Evolutionary conservation across 306 rosid species (phyloP), one percentile per base, ranked within the genome.

Genomic region (Castanea crenata): DNA sequence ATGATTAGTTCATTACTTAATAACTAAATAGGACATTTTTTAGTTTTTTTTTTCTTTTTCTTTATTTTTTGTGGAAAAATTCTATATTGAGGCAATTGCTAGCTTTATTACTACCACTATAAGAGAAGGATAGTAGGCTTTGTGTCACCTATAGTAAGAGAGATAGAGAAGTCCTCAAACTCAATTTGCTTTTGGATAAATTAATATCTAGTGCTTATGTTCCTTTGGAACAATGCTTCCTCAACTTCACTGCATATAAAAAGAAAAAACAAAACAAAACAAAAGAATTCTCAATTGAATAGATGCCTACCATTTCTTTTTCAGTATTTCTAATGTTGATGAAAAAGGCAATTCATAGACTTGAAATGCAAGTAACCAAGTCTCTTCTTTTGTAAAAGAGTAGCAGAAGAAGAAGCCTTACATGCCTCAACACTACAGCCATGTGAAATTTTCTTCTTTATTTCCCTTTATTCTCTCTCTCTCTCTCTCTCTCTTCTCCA

Each of bases 291-390:
- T 80, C 78, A 74, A 49, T 72, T 71, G 83, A 58, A 74, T 51
- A 73, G 82, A 80, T 76, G 84, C 84, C 73, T 57, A 49, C 54
- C 15, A 13, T 76, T 82, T 57, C 69, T 73, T 76, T 59, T 32
- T 44, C 46, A 61, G 54, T 63, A 16, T 70, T 4, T 8, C 51
- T 35, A 27, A 14, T 44, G 19, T 69, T 32, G 12, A 74, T 14
- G 10, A 8, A 38, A 56, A 89, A 85, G 77, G 81, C 74, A 84
- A 72, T 80, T 85, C 64, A 82, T 46, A 78, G 78, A 90, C 97
- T 90, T 92, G 80, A 84, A 81, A 74, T 71, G 88, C 90, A 87
- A 92, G 97, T 72, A 88, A 83, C 49, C 55, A 72, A 29, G 54
- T 74, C 62, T 74, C 87, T 83, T 83, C 86, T 83, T 78, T 81